A percentile compares a stretch with the other conserved stretches of the same genome.
phyloP scores from a whole-genome alignment of 2,329 filamentous ascomycete species.

The Penicillium expansum region DNA sequence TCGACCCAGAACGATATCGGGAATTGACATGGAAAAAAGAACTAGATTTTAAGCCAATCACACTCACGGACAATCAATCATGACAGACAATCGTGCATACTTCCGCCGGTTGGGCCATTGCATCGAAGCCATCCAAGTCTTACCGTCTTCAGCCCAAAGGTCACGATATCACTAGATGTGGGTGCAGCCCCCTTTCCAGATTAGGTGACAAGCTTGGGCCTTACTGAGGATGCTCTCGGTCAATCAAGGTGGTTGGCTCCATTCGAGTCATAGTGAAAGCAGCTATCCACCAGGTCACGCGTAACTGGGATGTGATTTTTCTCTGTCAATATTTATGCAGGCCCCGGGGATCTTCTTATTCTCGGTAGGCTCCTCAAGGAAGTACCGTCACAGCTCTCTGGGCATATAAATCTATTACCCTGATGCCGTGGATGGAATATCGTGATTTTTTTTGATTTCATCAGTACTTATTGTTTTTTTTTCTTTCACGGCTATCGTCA shows the following conservation, averaged over 20 bases:
- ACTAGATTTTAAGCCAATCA: background rate
- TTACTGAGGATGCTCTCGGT: slow-evolving; percentile 26
- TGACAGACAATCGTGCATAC: slow-evolving; percentile 6
- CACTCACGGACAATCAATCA: too few species aligned
- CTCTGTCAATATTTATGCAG: slow-evolving; percentile 3
- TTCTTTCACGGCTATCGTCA: background rate
- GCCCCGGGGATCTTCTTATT: slow-evolving; percentile 13
- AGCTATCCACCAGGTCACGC: slow-evolving; percentile 27
- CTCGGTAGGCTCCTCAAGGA: slow-evolving; percentile 19
- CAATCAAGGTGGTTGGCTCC: slow-evolving; percentile 19
- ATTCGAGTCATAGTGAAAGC: slow-evolving; percentile 29
- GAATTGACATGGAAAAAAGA: slow-evolving; percentile 1
- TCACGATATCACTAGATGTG: slow-evolving; percentile 1
- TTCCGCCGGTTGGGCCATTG: slow-evolving; percentile 4
- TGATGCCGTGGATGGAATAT: background rate
- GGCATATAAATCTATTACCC: slow-evolving; percentile 24
- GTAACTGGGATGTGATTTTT: slow-evolving; percentile 12
- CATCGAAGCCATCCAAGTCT: slow-evolving; percentile 15
- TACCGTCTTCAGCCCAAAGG: slow-evolving; percentile 10
- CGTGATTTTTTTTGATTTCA: background rate
- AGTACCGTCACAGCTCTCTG: slow-evolving; percentile 12
- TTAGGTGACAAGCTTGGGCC: slow-evolving; percentile 19
- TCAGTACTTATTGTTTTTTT: background rate
- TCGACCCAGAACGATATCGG: background rate
- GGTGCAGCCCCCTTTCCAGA: slow-evolving; percentile 6